Evolutionary conservation across 163 green algal species (phyloP).

Genomic region (Scenedesmus sp.): DNA sequence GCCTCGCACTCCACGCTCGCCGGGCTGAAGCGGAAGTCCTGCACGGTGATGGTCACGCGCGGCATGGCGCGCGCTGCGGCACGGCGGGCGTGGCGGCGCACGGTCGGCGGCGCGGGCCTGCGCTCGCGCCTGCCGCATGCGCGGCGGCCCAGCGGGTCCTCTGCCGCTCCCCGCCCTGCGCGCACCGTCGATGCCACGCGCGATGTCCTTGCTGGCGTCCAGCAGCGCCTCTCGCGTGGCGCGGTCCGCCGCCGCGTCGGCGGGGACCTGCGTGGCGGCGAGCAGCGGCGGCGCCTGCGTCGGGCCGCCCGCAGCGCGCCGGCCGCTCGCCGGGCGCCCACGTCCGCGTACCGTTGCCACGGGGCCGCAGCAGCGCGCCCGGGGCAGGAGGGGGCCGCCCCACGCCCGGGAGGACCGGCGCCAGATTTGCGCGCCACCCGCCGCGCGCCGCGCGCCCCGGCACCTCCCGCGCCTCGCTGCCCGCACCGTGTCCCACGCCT

Average conservation of each 20-base stretch:
- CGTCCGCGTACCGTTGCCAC: too few species aligned
- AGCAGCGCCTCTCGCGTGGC: slow-evolving; percentile 3
- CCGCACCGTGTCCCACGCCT: background rate
- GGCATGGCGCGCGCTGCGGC: slow-evolving; percentile 26
- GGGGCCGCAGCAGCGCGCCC: too few species aligned
- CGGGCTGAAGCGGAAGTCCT: slow-evolving; percentile 32
- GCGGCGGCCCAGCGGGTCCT: too few species aligned
- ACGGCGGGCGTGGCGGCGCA: background rate
- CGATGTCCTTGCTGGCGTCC: slow-evolving; percentile 16
- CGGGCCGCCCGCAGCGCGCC: too few species aligned
- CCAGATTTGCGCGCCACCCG: too few species aligned
- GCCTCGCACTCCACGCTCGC: slow-evolving; percentile 9
- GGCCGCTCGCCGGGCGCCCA: too few species aligned
- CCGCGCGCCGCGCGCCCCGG: too few species aligned
- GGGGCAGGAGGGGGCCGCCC: too few species aligned
- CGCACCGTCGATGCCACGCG: slow-evolving; percentile 26
- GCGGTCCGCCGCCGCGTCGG: background rate
- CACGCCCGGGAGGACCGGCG: too few species aligned
- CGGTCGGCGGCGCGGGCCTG: background rate
- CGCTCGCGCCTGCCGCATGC: too few species aligned
- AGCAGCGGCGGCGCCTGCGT: too few species aligned
- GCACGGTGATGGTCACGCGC: slow-evolving; percentile 9
- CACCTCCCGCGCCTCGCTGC: background rate
- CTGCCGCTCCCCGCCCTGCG: background rate
- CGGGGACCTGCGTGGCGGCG: slow-evolving; percentile 13